phyloP scores from a whole-genome alignment of 2,329 filamentous ascomycete species.

The Thelonectria rubi region DNA sequence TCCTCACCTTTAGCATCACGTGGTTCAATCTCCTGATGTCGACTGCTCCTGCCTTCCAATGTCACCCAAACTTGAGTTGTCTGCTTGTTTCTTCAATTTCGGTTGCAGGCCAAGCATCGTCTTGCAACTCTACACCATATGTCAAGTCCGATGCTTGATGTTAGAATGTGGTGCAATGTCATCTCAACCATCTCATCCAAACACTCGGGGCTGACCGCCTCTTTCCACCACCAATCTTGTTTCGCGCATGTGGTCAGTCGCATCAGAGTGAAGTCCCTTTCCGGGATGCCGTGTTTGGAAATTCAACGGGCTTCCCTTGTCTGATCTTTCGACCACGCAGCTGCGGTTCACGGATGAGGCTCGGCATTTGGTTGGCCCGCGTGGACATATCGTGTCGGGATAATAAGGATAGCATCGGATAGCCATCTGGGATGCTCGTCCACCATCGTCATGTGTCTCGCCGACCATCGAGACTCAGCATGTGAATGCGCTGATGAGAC shows the following conservation, averaged over 20 bases:
- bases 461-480: neutral
- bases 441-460: neutral
- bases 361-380: slow-evolving; percentile 3
- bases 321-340: slow-evolving; percentile 15
- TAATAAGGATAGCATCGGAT: neutral
- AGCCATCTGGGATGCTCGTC: neutral
- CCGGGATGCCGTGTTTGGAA: slow-evolving; percentile 25
- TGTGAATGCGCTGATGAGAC: neutral
- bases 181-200: neutral
- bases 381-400: neutral
- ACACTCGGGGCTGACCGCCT: slow-evolving; percentile 20
- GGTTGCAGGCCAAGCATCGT: too few relatives aligned
- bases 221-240: slow-evolving; percentile 6
- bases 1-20: slow-evolving; percentile 22
- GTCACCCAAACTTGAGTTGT: too few relatives aligned
- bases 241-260: slow-evolving; percentile 8
- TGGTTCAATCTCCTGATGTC: slow-evolving; percentile 35
- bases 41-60: neutral
- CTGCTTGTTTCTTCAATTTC: too few relatives aligned
- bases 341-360: slow-evolving; percentile 19
- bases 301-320: slow-evolving; percentile 18
- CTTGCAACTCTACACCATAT: neutral
- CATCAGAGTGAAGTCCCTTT: slow-evolving; percentile 18
- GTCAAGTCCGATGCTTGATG: neutral
- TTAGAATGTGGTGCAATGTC: neutral